Evolutionary conservation across 331 rosid genomes (phyloP).

Genomic region (Arachis monticola): DNA sequence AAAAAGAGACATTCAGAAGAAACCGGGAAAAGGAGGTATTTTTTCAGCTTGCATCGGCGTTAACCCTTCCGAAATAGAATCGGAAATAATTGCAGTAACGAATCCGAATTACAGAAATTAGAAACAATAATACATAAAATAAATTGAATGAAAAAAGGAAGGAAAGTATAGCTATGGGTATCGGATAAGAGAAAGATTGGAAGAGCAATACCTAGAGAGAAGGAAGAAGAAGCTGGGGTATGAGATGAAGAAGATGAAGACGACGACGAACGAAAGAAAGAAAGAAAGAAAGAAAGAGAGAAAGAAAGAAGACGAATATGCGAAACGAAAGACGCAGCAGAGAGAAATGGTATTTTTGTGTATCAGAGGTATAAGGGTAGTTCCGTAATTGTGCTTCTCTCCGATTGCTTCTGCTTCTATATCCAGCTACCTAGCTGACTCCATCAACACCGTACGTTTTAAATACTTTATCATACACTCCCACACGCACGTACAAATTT

Average conservation of each 20-base stretch:
- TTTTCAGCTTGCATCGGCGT: constrained; percentile 13
- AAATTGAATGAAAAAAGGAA: background rate
- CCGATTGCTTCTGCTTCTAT: constrained; percentile 22
- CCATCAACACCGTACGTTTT: constrained; percentile 40
- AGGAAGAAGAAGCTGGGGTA: constrained; percentile 27
- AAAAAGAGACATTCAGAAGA: background rate
- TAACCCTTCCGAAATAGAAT: constrained; percentile 15
- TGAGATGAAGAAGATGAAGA: constrained; percentile 35
- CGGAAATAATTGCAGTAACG: background rate
- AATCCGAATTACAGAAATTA: constrained; percentile 1
- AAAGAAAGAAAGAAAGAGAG: background rate
- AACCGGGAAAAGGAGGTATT: constrained; percentile 35
- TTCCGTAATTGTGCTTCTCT: background rate
- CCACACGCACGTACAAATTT: background rate
- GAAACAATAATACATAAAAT: background rate
- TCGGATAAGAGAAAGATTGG: constrained; percentile 7
- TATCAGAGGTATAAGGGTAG: constrained; percentile 36
- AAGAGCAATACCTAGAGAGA: constrained; percentile 50
- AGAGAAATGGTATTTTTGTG: background rate
- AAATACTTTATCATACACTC: constrained; percentile 3
- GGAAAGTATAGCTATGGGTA: constrained; percentile 9
- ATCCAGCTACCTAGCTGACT: background rate
- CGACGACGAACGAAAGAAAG: constrained; percentile 2
- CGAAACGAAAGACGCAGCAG: background rate
- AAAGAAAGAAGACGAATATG: constrained; percentile 15